A percentile compares a stretch with the other conserved stretches of the same genome.
Conservation (phyloP, 768 basidiomycete genomes). For the Trametes elegans region DNA sequence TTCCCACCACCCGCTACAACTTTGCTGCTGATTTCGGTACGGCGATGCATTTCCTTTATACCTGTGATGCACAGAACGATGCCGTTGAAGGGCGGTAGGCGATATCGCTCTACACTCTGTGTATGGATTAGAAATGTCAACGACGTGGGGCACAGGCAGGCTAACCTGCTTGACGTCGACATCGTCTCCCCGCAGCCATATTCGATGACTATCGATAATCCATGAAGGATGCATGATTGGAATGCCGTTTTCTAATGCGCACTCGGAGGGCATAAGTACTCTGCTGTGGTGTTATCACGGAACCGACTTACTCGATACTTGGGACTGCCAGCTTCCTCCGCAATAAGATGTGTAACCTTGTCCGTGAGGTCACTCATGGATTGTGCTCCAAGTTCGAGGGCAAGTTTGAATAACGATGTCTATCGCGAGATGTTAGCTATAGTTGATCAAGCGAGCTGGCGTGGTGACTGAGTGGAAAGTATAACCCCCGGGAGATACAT, state of each 20-base stretch:
- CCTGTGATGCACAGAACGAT: conserved; percentile 76
- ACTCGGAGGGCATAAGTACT: no score
- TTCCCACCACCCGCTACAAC: conserved; percentile 60
- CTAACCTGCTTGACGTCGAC: conserved; percentile 64
- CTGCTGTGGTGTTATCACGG: background rate
- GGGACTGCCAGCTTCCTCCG: conserved; percentile 72
- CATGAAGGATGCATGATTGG: conserved; percentile 79
- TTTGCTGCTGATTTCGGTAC: conserved; percentile 61
- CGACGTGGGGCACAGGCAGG: background rate
- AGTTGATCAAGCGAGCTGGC: background rate
- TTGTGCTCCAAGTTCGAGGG: conserved; percentile 76
- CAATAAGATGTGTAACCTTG: conserved; percentile 84
- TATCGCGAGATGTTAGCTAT: conserved; percentile 30
- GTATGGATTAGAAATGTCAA: background rate
- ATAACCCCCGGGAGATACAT: no score
- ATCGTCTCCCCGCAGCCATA: conserved; percentile 81
- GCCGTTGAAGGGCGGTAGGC: conserved; percentile 70
- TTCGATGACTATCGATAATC: conserved; percentile 67
- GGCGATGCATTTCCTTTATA: conserved; percentile 56
- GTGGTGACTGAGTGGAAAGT: background rate
- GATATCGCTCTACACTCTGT: conserved; percentile 59
- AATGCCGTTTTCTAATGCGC: conserved; percentile 75
- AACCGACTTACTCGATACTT: conserved; percentile 65
- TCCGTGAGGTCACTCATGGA: conserved; percentile 75
- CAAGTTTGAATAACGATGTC: conserved; percentile 73